Percentiles rank a stretch among this genome's conserved stretches.
phyloP scores from a whole-genome alignment of 179 eudicot genomes.

The Beta corolliflora region DNA sequence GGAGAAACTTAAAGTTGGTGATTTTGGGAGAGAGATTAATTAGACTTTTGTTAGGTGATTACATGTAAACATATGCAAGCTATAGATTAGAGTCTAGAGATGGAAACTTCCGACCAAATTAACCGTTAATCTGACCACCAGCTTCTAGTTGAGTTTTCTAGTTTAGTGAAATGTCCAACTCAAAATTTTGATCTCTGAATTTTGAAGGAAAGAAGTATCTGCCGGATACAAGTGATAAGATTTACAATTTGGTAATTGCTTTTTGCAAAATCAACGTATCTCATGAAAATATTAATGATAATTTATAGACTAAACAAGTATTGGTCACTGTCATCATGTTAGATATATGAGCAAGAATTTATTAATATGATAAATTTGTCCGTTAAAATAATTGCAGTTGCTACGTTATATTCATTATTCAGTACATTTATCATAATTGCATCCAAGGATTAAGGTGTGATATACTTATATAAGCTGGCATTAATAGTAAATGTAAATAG shows the following conservation, averaged over 20 bases:
- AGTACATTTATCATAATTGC: too few relatives aligned
- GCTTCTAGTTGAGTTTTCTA: constrained; percentile 21
- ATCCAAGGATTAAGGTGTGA: too few relatives aligned
- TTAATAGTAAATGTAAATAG: too few relatives aligned
- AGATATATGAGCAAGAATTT: too few relatives aligned
- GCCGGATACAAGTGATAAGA: too few relatives aligned
- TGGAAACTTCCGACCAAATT: constrained; percentile 15
- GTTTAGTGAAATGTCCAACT: constrained; percentile 32
- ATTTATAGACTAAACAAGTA: not conserved
- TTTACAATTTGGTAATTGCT: not conserved
- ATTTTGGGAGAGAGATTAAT: not conserved
- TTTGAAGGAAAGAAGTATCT: not conserved
- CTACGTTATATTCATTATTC: too few relatives aligned
- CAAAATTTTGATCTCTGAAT: constrained; percentile 10
- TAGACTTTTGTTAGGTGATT: constrained; percentile 27
- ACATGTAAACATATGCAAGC: not conserved
- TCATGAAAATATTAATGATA: not conserved
- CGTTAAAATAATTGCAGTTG: too few relatives aligned
- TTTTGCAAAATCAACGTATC: not conserved
- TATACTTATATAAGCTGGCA: too few relatives aligned
- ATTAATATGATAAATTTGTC: too few relatives aligned
- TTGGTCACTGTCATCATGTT: not conserved
- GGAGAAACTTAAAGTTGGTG: not conserved
- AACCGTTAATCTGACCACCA: constrained; percentile 21
- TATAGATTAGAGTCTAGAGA: constrained; percentile 2